Percentiles rank a stretch among this genome's conserved stretches.
Evolutionary conservation across 176 grass and related monocot genomes (phyloP).

Genomic region (Zea mays): Zm-B73-REFERENCE-NAM-5.0 NC_050102.1:176256501-176257000

Average conservation of each 20-base stretch:
- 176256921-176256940: conserved; percentile 99
- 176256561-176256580: conserved; percentile 16
- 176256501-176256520: conserved; percentile 90
- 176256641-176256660: conserved; percentile 78
- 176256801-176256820: conserved; percentile 14
- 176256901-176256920: conserved; percentile 98
- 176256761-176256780: conserved; percentile 15
- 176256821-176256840: conserved; percentile 26
- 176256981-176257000: conserved; percentile 98
- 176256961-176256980: conserved; percentile 96
- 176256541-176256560: conserved; percentile 99
- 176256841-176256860: conserved; percentile 19
- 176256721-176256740: conserved; percentile 96
- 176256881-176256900: conserved; percentile 99
- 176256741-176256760: conserved; percentile 73
- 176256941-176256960: conserved; percentile 95
- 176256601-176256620: conserved; percentile 14
- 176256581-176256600: conserved; percentile 27
- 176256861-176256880: conserved; percentile 6
- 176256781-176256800: conserved; percentile 9
- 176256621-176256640: conserved; percentile 17
- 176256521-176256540: conserved; percentile 99
- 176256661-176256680: conserved; percentile 97
- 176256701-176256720: conserved; percentile 99
- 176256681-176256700: conserved; percentile 98